Evolutionary conservation across 2,329 filamentous ascomycete genomes (phyloP).

Genomic region (Epichloe hybrida): DNA sequence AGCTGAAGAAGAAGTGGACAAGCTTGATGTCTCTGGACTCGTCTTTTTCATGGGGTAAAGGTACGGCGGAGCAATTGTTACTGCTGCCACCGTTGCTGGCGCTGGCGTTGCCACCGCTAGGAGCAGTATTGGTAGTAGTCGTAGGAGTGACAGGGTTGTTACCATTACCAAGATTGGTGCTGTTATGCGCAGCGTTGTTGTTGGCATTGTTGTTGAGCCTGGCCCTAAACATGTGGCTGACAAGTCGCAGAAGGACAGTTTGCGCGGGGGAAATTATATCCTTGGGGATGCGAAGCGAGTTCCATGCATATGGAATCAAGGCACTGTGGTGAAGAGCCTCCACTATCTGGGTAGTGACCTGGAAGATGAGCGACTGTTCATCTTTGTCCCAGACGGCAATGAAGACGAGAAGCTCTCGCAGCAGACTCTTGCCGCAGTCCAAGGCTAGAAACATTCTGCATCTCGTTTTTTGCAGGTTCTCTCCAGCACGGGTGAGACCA

Average conservation of each 20-base stretch:
- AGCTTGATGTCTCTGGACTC: constrained; percentile 44
- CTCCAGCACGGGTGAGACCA: constrained; percentile 49
- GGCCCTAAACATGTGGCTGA: constrained; percentile 74
- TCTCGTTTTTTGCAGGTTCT: constrained; percentile 79
- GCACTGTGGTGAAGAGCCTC: constrained; percentile 83
- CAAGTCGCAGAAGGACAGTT: constrained; percentile 78
- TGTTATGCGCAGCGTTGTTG: constrained; percentile 21
- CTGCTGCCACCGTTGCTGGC: constrained; percentile 13
- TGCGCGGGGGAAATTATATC: constrained; percentile 94
- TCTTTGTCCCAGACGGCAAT: constrained; percentile 95
- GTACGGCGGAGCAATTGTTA: constrained; percentile 22
- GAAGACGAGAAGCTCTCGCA: constrained; percentile 86
- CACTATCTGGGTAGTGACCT: constrained; percentile 91
- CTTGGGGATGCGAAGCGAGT: constrained; percentile 80
- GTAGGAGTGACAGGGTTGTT: background rate
- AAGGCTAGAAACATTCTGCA: constrained; percentile 83
- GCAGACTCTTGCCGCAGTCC: constrained; percentile 77
- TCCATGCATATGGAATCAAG: constrained; percentile 83
- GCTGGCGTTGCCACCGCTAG: no score
- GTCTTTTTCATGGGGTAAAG: constrained; percentile 29
- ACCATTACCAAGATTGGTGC: constrained; percentile 13
- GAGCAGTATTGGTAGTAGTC: background rate
- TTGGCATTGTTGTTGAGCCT: constrained; percentile 26
- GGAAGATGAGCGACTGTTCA: constrained; percentile 88
- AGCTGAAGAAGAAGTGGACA: constrained; percentile 83